These are phyloP conservation scores for Blastobotrys robertii DNA, from an alignment of 805 yeast genomes.

Conservation along the genomic window DNA sequence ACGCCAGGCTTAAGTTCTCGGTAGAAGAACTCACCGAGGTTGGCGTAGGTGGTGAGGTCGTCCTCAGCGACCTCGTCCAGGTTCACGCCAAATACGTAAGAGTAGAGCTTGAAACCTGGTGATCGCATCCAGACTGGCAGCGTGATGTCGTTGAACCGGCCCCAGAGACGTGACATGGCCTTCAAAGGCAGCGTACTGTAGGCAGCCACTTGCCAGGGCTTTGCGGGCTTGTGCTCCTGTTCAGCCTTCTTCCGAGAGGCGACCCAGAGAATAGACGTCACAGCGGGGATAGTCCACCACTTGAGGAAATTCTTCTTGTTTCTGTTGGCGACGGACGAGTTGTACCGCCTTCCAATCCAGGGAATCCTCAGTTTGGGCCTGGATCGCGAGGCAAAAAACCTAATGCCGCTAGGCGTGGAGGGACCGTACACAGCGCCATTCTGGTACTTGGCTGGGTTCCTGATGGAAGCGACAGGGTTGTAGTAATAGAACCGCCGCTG, in stretches of 20 bases:
- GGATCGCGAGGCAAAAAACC: conserved; percentile 1
- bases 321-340: conserved; percentile 2
- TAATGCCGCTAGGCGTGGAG: conserved; percentile 1
- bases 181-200: conserved; percentile 87
- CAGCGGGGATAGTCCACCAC: conserved; percentile 22
- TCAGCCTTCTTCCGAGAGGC: conserved; percentile 9
- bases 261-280: conserved; percentile 16
- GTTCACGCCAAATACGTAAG: conserved; percentile 77
- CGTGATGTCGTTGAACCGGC: conserved; percentile 70
- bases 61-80: conserved; percentile 82
- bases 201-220: conserved; percentile 82
- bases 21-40: conserved; percentile 86
- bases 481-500: conserved; percentile 15
- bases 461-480: conserved; percentile 17
- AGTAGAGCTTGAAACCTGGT: conserved; percentile 71
- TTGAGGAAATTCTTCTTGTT: conserved; percentile 10
- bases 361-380: not conserved
- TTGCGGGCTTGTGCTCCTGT: conserved; percentile 38
- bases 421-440: conserved; percentile 3
- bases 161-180: conserved; percentile 91
- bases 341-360: not conserved
- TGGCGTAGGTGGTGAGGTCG: conserved; percentile 61
- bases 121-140: conserved; percentile 83
- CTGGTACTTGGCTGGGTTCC: not conserved
- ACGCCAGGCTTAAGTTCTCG: conserved; percentile 68